Evolutionary conservation across 2,329 filamentous ascomycete species (phyloP), one percentile per base, ranked within the genome.

Genomic region (Cladosporium halotolerans): DNA sequence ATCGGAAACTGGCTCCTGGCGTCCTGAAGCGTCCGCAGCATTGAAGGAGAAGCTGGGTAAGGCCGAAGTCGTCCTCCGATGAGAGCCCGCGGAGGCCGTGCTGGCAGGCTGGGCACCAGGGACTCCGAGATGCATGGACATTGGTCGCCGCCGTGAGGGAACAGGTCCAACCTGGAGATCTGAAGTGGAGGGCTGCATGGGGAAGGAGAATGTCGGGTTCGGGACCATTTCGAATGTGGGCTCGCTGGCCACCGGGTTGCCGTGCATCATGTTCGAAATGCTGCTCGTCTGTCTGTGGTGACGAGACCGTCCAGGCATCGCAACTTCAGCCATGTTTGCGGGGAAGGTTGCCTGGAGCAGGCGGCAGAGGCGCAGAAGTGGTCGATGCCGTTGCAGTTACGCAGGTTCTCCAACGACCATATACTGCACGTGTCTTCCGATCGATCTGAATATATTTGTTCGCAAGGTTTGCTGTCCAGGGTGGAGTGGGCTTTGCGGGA

Each of bases 11-110:
- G 5, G 55, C 48, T 58, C 60, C 40, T 66, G 52, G 32, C 63
- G 58, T 16, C 68, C 64, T 14, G 72, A 63, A 11, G 68, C 55
- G 53, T 71, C 70, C n/a, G 69, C 64, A 9, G 74, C 70, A 53
- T 77, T 76, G 70, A 78, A 78, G 34, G 68, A 70, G 63, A 78
- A 78, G 57, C 69, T 73, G 5, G 75, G 75, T 52, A 77, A 62
- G 6, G 73, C 68, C 43, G 65, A 72, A 18, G 70, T 68, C 5
- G 74, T 75, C 55, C 70, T 69, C 45, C 72, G 70, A 55, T 73
- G 66, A 46, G 67, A 65, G 49, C 59, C 59, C 38, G 66, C 65
- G 33, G 67, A 65, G 49, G 58, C 59, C 38, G 66, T 65, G 33
- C 70, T 70, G 46, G 66, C 66, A 14, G 70, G 71, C 60, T 68